These are phyloP conservation scores for Penicillium sp. DNA, from an alignment of 2,329 filamentous ascomycete species.

Conservation along the genomic window DNA sequence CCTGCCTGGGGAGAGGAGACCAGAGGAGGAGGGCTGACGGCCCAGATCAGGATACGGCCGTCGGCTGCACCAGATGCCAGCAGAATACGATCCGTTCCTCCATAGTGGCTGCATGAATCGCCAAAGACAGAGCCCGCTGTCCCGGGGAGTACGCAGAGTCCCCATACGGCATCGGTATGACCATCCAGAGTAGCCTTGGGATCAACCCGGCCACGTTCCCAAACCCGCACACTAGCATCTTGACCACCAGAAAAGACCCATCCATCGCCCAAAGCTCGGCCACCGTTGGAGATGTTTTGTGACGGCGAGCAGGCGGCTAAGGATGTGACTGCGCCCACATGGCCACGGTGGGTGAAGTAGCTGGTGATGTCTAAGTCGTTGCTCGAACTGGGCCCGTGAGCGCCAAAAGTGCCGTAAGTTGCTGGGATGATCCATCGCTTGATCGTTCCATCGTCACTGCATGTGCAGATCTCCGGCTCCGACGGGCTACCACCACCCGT, in stretches of 20 bases:
- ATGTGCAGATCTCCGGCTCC: slow-evolving; percentile 95
- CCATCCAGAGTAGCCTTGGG: slow-evolving; percentile 92
- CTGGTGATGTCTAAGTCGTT: slow-evolving; percentile 87
- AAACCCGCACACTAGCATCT: slow-evolving; percentile 87
- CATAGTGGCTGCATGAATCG: slow-evolving; percentile 65
- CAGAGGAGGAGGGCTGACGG: slow-evolving; percentile 85
- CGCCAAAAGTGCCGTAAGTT: slow-evolving; percentile 64
- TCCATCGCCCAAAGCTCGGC: slow-evolving; percentile 82
- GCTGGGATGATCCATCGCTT: slow-evolving; percentile 94
- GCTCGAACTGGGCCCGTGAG: slow-evolving; percentile 53
- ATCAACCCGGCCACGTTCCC: slow-evolving; percentile 91
- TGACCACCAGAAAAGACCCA: slow-evolving; percentile 99
- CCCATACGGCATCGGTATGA: slow-evolving; percentile 94
- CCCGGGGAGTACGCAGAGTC: slow-evolving; percentile 84
- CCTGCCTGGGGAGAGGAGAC: slow-evolving; percentile 75
- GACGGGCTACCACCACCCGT: slow-evolving; percentile 92
- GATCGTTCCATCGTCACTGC: slow-evolving; percentile 90
- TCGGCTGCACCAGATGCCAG: slow-evolving; percentile 91
- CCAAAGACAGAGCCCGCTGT: slow-evolving; percentile 80
- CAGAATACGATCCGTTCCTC: slow-evolving; percentile 78
- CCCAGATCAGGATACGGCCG: slow-evolving; percentile 89
- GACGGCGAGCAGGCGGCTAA: slow-evolving; percentile 83
- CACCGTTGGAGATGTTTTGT: slow-evolving; percentile 84
- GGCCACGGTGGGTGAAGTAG: slow-evolving; percentile 93
- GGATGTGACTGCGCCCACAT: slow-evolving; percentile 83